Percentiles rank a stretch among this genome's conserved stretches.
Conservation (phyloP, 768 basidiomycete species). For the Tricholoma matsutake region DNA sequence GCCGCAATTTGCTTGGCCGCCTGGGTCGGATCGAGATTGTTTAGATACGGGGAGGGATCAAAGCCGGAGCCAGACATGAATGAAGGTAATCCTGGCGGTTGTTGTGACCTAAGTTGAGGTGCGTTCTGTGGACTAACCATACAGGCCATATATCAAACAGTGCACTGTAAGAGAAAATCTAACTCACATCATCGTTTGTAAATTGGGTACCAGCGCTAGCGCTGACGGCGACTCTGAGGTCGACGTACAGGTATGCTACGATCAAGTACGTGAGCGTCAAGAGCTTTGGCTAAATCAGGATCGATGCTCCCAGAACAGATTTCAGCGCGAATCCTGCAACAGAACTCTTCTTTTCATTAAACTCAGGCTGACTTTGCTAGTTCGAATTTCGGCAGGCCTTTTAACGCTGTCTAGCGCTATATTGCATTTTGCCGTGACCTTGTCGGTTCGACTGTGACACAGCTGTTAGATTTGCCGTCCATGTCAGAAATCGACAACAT, state of each 20-base stretch:
- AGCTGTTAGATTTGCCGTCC: slow-evolving; percentile 22
- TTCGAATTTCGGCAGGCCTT: too few relatives aligned
- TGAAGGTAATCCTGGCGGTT: slow-evolving; percentile 28
- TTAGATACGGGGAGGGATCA: slow-evolving; percentile 40
- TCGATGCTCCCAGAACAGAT: too few relatives aligned
- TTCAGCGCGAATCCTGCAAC: too few relatives aligned
- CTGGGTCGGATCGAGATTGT: slow-evolving; percentile 57
- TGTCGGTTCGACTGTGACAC: too few relatives aligned
- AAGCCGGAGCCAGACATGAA: slow-evolving; percentile 32
- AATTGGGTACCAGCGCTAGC: slow-evolving; percentile 9
- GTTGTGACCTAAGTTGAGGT: slow-evolving; percentile 12
- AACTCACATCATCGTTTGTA: slow-evolving; percentile 32
- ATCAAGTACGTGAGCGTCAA: background rate
- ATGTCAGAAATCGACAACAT: slow-evolving; percentile 86
- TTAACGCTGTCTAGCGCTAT: too few relatives aligned
- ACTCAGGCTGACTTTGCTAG: too few relatives aligned
- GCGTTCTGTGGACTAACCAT: slow-evolving; percentile 16
- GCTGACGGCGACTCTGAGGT: background rate
- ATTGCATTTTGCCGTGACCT: too few relatives aligned
- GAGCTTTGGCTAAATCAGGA: background rate
- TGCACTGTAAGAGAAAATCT: slow-evolving; percentile 7
- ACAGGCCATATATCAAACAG: slow-evolving; percentile 17
- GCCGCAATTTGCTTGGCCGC: slow-evolving; percentile 82
- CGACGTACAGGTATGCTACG: background rate
- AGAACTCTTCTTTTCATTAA: too few relatives aligned